These are phyloP conservation scores for Flueggea neowawraea DNA, from an alignment of 441 rosid species.

Conservation along the genomic window DNA sequence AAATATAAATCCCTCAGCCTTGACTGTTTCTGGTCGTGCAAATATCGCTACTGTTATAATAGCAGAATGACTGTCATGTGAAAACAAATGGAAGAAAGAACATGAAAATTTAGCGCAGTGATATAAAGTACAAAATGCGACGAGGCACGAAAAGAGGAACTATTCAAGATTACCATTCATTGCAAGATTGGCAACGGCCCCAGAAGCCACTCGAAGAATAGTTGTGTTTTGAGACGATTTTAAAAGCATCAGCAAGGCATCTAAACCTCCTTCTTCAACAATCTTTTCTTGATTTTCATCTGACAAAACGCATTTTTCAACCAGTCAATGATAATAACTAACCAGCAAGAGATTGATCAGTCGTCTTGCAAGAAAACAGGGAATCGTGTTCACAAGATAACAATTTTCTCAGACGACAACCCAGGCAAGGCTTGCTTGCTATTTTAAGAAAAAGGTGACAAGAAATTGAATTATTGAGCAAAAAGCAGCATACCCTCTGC, in stretches of 20 bases:
- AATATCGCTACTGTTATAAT: too few species aligned
- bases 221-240: conserved; percentile 68
- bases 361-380: too few species aligned
- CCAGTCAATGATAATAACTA: background rate
- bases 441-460: background rate
- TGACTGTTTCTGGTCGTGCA: too few species aligned
- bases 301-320: background rate
- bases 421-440: background rate
- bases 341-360: too few species aligned
- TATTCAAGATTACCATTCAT: conserved; percentile 66
- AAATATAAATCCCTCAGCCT: too few species aligned
- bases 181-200: conserved; percentile 94
- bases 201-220: conserved; percentile 89
- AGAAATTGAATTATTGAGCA: background rate
- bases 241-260: conserved; percentile 70
- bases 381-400: too few species aligned
- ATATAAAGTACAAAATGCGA: conserved; percentile 1
- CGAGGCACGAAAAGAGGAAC: conserved; percentile 2
- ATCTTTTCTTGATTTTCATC: conserved; percentile 82
- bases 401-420: too few species aligned
- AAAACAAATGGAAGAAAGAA: background rate
- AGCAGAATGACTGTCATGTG: too few species aligned
- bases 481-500: conserved; percentile 66
- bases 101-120: conserved; percentile 1
- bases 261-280: conserved; percentile 93